Evolutionary conservation across 2,329 filamentous ascomycete species (phyloP).

Genomic region (Leptoxyphium fumago): DNA sequence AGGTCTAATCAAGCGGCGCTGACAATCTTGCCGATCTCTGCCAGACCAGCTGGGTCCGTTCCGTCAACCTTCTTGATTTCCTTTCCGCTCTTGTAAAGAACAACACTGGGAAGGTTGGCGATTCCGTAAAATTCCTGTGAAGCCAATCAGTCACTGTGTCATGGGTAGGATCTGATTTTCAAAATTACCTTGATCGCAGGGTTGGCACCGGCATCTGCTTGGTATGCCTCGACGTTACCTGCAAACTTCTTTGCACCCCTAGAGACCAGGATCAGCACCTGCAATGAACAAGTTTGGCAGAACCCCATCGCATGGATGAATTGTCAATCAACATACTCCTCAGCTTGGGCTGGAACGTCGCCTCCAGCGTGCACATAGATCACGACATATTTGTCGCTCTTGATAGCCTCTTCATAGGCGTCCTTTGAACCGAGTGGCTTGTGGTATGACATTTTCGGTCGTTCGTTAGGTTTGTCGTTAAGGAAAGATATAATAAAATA

Average conservation of each 20-base stretch:
- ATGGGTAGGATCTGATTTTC: background rate
- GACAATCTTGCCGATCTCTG: slow-evolving; percentile 8
- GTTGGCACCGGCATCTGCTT: slow-evolving; percentile 13
- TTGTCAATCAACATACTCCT: slow-evolving; percentile 11
- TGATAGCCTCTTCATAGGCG: slow-evolving; percentile 17
- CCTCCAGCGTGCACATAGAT: slow-evolving; percentile 17
- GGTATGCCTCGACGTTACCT: slow-evolving; percentile 15
- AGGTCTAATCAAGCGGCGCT: background rate
- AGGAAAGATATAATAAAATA: no score
- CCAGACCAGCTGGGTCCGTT: slow-evolving; percentile 9
- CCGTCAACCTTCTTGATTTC: slow-evolving; percentile 17
- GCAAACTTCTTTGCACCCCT: slow-evolving; percentile 17
- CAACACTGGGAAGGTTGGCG: slow-evolving; percentile 12
- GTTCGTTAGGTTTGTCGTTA: no score
- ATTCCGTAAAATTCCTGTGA: slow-evolving; percentile 12
- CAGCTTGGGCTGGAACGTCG: slow-evolving; percentile 10
- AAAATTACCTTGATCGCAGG: slow-evolving; percentile 9
- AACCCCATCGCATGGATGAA: background rate
- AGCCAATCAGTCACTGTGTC: slow-evolving; percentile 1
- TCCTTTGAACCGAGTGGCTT: slow-evolving; percentile 16
- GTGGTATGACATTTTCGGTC: slow-evolving; percentile 9
- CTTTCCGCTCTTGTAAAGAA: slow-evolving; percentile 19
- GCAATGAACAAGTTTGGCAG: background rate
- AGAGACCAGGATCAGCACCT: background rate
- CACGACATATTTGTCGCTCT: slow-evolving; percentile 18